Evolutionary conservation across 495 filamentous ascomycete species (phyloP).

Genomic region (Penicillium parvum): DNA sequence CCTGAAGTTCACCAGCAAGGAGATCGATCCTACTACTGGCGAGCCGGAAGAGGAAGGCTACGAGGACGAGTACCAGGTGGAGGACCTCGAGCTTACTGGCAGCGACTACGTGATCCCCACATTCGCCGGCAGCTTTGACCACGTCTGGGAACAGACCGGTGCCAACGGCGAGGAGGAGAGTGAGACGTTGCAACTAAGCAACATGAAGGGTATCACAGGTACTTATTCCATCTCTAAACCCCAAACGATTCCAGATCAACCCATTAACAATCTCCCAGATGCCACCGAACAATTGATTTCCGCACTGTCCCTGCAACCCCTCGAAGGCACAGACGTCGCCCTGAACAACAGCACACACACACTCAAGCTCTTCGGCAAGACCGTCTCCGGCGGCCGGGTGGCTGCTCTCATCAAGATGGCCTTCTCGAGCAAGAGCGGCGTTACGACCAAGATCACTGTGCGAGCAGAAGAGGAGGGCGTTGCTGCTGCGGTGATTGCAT

Average conservation of each 20-base stretch:
- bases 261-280: conserved; percentile 56
- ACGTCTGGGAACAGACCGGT: conserved; percentile 94
- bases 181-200: conserved; percentile 86
- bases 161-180: conserved; percentile 83
- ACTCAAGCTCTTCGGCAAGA: conserved; percentile 94
- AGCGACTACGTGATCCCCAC: conserved; percentile 92
- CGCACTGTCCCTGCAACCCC: conserved; percentile 81
- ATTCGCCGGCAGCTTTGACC: conserved; percentile 91
- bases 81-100: conserved; percentile 85
- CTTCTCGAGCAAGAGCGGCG: conserved; percentile 82
- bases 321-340: conserved; percentile 89
- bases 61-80: conserved; percentile 96
- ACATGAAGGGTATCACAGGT: conserved; percentile 91
- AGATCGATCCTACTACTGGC: conserved; percentile 91
- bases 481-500: conserved; percentile 76
- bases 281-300: conserved; percentile 88
- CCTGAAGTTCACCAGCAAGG: conserved; percentile 95
- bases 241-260: background rate
- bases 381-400: conserved; percentile 83
- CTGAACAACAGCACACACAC: conserved; percentile 86
- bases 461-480: conserved; percentile 90
- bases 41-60: conserved; percentile 91
- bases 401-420: conserved; percentile 90
- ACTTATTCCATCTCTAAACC: conserved; percentile 31
- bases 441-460: conserved; percentile 89